Conservation (phyloP, 2,329 filamentous ascomycete genomes). For the Epichloe glyceriae region DNA sequence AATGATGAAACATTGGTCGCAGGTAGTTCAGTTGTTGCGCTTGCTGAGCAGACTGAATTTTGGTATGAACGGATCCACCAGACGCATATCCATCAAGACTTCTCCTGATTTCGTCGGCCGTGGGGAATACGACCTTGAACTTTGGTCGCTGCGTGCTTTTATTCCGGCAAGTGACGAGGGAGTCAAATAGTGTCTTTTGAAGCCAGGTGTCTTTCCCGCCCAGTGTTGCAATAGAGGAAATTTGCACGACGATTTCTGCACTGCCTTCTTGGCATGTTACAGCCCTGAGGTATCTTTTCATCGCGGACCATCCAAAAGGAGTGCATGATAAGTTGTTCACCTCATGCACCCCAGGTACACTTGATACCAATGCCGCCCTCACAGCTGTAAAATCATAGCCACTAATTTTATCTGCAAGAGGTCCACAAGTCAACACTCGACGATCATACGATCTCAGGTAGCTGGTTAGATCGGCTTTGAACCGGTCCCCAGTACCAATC, state of each 20-base stretch:
- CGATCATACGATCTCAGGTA: conserved; percentile 61
- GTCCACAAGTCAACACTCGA: conserved; percentile 36
- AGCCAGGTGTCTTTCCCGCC: conserved; percentile 62
- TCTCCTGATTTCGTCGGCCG: conserved; percentile 60
- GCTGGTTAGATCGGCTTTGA: conserved; percentile 61
- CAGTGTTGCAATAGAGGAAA: conserved; percentile 74
- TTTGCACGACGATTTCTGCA: conserved; percentile 45
- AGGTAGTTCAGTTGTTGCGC: conserved; percentile 63
- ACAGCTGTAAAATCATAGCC: conserved; percentile 58
- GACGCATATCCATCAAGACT: conserved; percentile 69
- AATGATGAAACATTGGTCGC: conserved; percentile 58
- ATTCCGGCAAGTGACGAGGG: conserved; percentile 25
- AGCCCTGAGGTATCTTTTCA: conserved; percentile 44
- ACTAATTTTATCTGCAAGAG: conserved; percentile 43
- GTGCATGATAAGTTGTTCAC: conserved; percentile 34
- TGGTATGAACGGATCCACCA: conserved; percentile 72
- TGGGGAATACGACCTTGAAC: conserved; percentile 70
- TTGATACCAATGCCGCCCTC: conserved; percentile 61
- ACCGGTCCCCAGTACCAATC: conserved; percentile 50
- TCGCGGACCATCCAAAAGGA: conserved; percentile 63
- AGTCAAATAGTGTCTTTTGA: conserved; percentile 45
- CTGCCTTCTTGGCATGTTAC: conserved; percentile 33
- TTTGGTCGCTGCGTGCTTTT: conserved; percentile 24
- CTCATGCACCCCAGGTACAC: conserved; percentile 57
- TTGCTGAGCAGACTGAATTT: conserved; percentile 56